phyloP scores from a whole-genome alignment of 148 eudicot species.

The Nyssa sinensis region DNA sequence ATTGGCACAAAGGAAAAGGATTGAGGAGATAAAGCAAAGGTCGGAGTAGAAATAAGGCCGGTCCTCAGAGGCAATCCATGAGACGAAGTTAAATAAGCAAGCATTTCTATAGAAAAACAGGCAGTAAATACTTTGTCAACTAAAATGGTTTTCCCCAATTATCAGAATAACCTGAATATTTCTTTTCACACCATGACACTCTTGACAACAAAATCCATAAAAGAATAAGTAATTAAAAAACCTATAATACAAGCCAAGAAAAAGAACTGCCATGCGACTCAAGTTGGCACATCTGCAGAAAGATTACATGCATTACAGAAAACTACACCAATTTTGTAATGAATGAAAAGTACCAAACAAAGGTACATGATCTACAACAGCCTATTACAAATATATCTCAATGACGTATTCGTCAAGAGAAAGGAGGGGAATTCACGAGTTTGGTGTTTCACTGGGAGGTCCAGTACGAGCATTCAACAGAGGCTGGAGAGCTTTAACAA shows the following conservation, averaged over 20 bases:
- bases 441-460: slow-evolving; percentile 38
- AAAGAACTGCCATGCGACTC: background rate
- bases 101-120: background rate
- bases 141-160: background rate
- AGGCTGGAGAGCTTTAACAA: slow-evolving; percentile 79
- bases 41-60: background rate
- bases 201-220: background rate
- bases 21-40: too few relatives aligned
- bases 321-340: background rate
- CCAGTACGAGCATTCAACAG: slow-evolving; percentile 63
- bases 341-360: slow-evolving; percentile 3
- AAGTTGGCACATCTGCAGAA: background rate
- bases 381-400: slow-evolving; percentile 10
- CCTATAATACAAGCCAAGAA: slow-evolving; percentile 3
- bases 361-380: slow-evolving; percentile 2
- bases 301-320: slow-evolving; percentile 1
- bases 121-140: background rate
- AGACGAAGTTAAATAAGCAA: background rate
- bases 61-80: background rate
- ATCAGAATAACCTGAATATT: slow-evolving; percentile 2
- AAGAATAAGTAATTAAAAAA: background rate
- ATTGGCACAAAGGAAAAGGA: background rate
- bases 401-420: slow-evolving; percentile 12
- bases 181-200: background rate
- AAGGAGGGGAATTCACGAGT: slow-evolving; percentile 19